Evolutionary conservation across 192 early-diverging fungal genomes (phyloP), one percentile per base, ranked within the genome.

Genomic region (Gryganskiella cystojenkinii): DNA sequence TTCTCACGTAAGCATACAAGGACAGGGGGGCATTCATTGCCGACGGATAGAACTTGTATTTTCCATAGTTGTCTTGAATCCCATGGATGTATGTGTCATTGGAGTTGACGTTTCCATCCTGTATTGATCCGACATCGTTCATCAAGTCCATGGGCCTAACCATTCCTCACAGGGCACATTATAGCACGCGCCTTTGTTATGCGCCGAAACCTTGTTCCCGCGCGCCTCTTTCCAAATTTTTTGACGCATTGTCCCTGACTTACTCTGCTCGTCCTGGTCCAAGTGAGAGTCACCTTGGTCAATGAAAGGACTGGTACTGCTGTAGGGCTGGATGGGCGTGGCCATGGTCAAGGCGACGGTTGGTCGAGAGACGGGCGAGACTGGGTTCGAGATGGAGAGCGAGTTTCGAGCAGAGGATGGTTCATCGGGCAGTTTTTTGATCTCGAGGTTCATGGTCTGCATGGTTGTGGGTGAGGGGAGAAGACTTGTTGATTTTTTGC

Each of bases 391-490:
- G 55, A n/a, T n/a, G n/a, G 10, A 56, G 35, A 33, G 55, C 19
- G n/a, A 24, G 20, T 56, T 34, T 20, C 35, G 20, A 6, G 31
- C 17, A 8, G 55, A 56, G 55, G 22, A 64, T 19, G 64, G 54
- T 6, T 42, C 47, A 4, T 58, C 28, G 22, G 65, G 65, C 30
- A 58, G 20, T 1, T 54, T 19, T 22, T 59, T 49, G 44, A 52
- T 25, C 0, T 67, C 65, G 31, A 67, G 47, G 15, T 17, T 43
- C 34, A 43, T 45, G 43, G 49, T 50, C 20, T 50, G 49, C n/a
- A 60, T 31, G 20, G 46, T 50, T 22, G 70, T 63, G 0, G 70
- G 70, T 4, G 70, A 71, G 11, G 70, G 70, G 3, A 71, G 46
- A 17, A 64, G 34, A 42, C 54, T 58, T 1, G 53, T 46, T 20